Percentiles rank a stretch among this genome's conserved stretches.
Evolutionary conservation across 441 rosid genomes (phyloP).

Genomic region (Populus trichocarpa): DNA sequence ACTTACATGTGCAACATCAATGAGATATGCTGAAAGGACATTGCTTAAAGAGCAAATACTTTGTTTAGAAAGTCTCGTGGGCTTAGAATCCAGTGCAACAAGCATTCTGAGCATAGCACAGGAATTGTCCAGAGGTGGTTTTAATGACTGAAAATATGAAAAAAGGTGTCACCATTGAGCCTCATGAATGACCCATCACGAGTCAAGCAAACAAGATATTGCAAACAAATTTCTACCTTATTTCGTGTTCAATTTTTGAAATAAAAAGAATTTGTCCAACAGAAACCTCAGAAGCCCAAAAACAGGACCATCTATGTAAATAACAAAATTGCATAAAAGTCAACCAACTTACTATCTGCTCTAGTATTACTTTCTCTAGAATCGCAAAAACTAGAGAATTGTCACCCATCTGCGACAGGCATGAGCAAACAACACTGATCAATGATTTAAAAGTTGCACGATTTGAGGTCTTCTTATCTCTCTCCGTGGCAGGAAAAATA

Average conservation of each 20-base stretch:
- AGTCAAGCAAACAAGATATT: neutral
- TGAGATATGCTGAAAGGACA: conserved; percentile 56
- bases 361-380: conserved; percentile 51
- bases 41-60: conserved; percentile 46
- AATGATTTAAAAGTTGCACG: conserved; percentile 47
- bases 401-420: conserved; percentile 69
- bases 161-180: conserved; percentile 3
- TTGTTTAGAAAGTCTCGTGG: conserved; percentile 66
- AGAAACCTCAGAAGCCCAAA: neutral
- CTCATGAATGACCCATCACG: neutral
- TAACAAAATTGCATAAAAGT: conserved; percentile 11
- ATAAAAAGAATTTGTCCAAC: neutral
- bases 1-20: conserved; percentile 60
- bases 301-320: neutral
- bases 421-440: conserved; percentile 45
- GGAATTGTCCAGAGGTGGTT: conserved; percentile 57
- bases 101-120: conserved; percentile 81
- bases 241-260: neutral
- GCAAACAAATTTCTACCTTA: neutral
- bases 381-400: conserved; percentile 51
- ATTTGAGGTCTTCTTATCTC: conserved; percentile 32
- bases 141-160: conserved; percentile 39
- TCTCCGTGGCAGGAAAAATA: conserved; percentile 23
- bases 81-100: conserved; percentile 55
- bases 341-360: conserved; percentile 57